Percentiles rank a stretch among this genome's conserved stretches.
Conservation (phyloP, 2,329 filamentous ascomycete species). For the Pseudogymnoascus sp. region DNA sequence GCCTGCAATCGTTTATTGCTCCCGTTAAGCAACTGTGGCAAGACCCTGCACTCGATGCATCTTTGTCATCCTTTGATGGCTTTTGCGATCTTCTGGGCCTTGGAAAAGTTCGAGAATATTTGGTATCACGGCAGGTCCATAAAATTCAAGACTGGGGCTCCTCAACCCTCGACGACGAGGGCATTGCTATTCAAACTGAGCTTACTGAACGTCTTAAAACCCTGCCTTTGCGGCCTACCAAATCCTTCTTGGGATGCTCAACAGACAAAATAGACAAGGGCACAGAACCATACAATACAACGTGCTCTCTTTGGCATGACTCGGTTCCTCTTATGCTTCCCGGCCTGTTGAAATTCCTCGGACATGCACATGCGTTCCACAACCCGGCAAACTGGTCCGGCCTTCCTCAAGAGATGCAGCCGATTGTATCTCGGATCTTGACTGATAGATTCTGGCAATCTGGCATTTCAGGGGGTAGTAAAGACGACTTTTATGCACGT, state of each 20-base stretch:
- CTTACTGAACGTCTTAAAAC: conserved; percentile 60
- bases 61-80: conserved; percentile 63
- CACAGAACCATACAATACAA: conserved; percentile 64
- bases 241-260: conserved; percentile 84
- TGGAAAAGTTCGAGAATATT: conserved; percentile 71
- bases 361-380: conserved; percentile 85
- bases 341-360: conserved; percentile 74
- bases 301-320: conserved; percentile 76
- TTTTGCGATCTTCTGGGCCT: conserved; percentile 78
- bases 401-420: conserved; percentile 65
- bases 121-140: conserved; percentile 64
- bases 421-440: conserved; percentile 71
- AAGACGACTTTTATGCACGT: conserved; percentile 91
- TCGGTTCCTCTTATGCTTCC: conserved; percentile 76
- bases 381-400: conserved; percentile 77
- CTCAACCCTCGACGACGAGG: conserved; percentile 68
- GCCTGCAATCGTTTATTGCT: conserved; percentile 69
- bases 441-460: conserved; percentile 98
- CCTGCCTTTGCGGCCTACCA: conserved; percentile 79
- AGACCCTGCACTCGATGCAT: conserved; percentile 56
- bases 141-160: conserved; percentile 76
- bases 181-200: conserved; percentile 67
- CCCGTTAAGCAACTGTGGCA: conserved; percentile 78
- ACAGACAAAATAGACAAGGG: conserved; percentile 78
- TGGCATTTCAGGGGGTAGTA: conserved; percentile 89